Conservation (phyloP, 768 basidiomycete species). For the Lentinula boryana region DNA sequence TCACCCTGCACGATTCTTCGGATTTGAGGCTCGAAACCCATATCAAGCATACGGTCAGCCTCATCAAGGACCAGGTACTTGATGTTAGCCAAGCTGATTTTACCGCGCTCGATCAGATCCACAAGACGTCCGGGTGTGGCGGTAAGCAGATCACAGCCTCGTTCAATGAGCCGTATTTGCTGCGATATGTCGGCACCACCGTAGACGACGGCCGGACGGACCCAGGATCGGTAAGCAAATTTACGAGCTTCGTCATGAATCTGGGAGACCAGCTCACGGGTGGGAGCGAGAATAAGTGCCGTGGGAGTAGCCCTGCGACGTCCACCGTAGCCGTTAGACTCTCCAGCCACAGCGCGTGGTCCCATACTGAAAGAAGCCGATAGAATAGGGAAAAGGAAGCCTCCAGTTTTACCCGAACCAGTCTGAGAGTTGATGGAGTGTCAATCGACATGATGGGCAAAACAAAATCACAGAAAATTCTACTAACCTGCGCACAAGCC, state of each 20-base stretch:
- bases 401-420: constrained; percentile 98
- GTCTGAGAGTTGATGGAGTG: constrained; percentile 52
- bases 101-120: constrained; percentile 96
- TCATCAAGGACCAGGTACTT: constrained; percentile 98
- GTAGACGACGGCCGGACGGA: constrained; percentile 97
- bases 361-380: constrained; percentile 86
- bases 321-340: constrained; percentile 43
- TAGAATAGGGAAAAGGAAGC: constrained; percentile 98
- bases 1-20: constrained; percentile 96
- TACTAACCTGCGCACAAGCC: constrained; percentile 85
- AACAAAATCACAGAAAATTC: neutral
- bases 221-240: constrained; percentile 99
- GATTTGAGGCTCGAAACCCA: constrained; percentile 99
- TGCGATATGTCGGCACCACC: constrained; percentile 97
- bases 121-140: constrained; percentile 98
- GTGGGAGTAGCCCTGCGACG: constrained; percentile 95
- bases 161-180: constrained; percentile 91
- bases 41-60: constrained; percentile 99
- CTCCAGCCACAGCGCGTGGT: constrained; percentile 64
- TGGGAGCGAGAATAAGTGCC: constrained; percentile 95
- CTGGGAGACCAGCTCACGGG: constrained; percentile 97
- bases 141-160: constrained; percentile 93
- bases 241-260: constrained; percentile 99
- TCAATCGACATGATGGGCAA: constrained; percentile 10
- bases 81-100: constrained; percentile 94